phyloP scores from a whole-genome alignment of 805 yeast genomes.

The Candida chilensis region DNA sequence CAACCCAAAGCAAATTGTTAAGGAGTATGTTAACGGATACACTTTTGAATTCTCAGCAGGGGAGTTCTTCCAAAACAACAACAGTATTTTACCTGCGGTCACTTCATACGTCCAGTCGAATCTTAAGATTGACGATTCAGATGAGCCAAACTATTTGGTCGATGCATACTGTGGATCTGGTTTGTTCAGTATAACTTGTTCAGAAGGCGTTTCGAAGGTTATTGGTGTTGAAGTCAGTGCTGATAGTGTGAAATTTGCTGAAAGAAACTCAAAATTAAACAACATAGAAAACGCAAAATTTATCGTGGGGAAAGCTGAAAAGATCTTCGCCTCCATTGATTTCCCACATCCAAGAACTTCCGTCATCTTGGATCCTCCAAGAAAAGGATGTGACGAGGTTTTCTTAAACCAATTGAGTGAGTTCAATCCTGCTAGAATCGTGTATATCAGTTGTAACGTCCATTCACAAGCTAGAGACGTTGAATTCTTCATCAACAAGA shows the following conservation, averaged over 20 bases:
- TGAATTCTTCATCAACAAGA: conserved; percentile 66
- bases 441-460: conserved; percentile 95
- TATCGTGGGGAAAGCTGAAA: conserved; percentile 88
- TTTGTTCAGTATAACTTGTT: conserved; percentile 80
- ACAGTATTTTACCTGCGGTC: conserved; percentile 78
- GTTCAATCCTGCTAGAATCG: conserved; percentile 77
- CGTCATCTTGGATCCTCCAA: conserved; percentile 92
- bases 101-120: conserved; percentile 75
- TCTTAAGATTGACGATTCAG: conserved; percentile 30
- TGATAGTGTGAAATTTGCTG: conserved; percentile 85
- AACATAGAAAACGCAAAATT: conserved; percentile 72
- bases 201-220: conserved; percentile 71
- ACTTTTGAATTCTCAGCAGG: conserved; percentile 88
- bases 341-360: conserved; percentile 73
- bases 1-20: conserved; percentile 67
- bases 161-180: conserved; percentile 98
- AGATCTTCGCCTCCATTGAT: conserved; percentile 70
- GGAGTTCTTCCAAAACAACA: conserved; percentile 94
- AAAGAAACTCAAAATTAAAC: conserved; percentile 69
- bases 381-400: conserved; percentile 91
- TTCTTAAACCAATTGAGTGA: conserved; percentile 80
- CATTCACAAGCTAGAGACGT: conserved; percentile 96
- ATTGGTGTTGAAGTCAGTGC: conserved; percentile 93
- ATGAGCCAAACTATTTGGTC: conserved; percentile 51
- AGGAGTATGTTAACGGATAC: conserved; percentile 66